Evolutionary conservation across 371 early-diverging fungal species (phyloP).

Genomic region (Syncephalastrum racemosum): DNA sequence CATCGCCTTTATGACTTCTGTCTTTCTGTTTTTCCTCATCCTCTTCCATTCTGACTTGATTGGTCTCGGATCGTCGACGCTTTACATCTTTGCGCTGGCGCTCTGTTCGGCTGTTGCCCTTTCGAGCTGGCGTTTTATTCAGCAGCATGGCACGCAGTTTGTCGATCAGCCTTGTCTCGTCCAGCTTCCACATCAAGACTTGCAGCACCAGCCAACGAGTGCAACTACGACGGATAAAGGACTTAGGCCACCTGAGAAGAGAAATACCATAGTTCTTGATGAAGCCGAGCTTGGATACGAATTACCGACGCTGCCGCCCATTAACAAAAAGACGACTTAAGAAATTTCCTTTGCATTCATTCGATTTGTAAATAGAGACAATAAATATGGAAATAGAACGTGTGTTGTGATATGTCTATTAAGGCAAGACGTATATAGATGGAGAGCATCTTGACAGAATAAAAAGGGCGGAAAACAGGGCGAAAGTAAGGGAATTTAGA

Average conservation of each 20-base stretch:
- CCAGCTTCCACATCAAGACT: constrained; percentile 5
- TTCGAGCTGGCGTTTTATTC: constrained; percentile 35
- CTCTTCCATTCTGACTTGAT: constrained; percentile 29
- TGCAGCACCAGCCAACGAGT: constrained; percentile 2
- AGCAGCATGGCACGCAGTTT: constrained; percentile 35
- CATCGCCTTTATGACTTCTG: constrained; percentile 21
- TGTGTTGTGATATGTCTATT: too few species aligned
- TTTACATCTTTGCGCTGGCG: constrained; percentile 26
- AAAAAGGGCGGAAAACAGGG: too few species aligned
- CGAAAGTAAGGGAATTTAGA: constrained; percentile 1
- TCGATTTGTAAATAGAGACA: too few species aligned
- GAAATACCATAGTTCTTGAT: constrained; percentile 30
- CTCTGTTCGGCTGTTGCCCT: constrained; percentile 34
- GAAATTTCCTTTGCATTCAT: constrained; percentile 3
- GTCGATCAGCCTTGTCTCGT: constrained; percentile 47
- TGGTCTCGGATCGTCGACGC: constrained; percentile 22
- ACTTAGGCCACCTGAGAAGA: constrained; percentile 13
- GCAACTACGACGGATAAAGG: background rate
- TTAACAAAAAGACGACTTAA: constrained; percentile 36
- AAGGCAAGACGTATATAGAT: too few species aligned
- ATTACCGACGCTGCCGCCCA: constrained; percentile 19
- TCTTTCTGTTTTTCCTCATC: constrained; percentile 20
- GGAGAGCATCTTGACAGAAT: too few species aligned
- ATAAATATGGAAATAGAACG: too few species aligned
- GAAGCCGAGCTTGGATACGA: constrained; percentile 45